Percentiles rank a stretch among this genome's conserved stretches.
Conservation (phyloP, 129 eudicot genomes). For the Oenanthe sinensis region DNA sequence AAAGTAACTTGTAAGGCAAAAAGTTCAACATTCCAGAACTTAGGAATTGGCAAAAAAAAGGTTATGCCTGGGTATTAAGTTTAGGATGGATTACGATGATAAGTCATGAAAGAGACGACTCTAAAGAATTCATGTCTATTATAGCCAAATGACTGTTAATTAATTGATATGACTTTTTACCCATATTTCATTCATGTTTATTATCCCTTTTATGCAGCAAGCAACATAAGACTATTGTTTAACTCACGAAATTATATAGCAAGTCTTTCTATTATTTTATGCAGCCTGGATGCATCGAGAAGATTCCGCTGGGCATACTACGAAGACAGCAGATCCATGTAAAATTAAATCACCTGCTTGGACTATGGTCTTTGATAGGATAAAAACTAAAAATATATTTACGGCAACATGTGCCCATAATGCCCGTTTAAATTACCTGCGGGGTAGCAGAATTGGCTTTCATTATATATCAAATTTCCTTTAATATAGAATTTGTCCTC, state of each 20-base stretch:
- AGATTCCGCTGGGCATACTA: not conserved
- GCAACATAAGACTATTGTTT: not conserved
- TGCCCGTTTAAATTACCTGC: not conserved
- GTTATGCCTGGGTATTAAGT: not conserved
- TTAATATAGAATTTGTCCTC: not conserved
- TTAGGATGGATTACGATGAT: not conserved
- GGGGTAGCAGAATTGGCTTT: not conserved
- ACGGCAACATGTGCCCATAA: not conserved
- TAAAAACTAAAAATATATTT: not conserved
- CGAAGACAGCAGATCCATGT: not conserved
- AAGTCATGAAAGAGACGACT: not conserved
- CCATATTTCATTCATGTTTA: not conserved
- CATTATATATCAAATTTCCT: not conserved
- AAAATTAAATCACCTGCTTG: not conserved
- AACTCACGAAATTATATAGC: not conserved
- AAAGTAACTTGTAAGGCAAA: not conserved
- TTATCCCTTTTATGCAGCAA: not conserved
- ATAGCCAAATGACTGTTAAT: not conserved
- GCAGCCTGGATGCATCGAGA: not conserved
- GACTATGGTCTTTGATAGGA: not conserved
- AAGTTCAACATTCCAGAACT: not conserved
- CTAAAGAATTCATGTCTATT: not conserved
- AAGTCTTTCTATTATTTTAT: not conserved
- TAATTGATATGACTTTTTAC: not conserved
- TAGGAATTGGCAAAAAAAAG: not conserved